Conservation (phyloP, 2,329 filamentous ascomycete species). For the Rugonectria rugulosa region DNA sequence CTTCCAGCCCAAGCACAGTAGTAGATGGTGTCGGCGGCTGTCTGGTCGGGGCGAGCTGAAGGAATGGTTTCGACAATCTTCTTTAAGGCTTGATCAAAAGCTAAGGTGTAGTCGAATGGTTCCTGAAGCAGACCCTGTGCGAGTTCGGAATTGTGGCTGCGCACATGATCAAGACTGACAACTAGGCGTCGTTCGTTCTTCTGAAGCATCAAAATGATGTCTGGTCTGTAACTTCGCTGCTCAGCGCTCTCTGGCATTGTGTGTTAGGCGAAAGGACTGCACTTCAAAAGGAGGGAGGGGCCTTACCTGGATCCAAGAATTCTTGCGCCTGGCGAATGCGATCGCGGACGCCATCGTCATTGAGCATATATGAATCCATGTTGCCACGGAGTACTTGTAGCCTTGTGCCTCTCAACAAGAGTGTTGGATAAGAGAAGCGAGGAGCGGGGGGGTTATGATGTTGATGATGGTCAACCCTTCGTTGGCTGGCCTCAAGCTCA, state of each 20-base stretch:
- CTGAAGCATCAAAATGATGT: slow-evolving; percentile 81
- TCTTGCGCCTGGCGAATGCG: slow-evolving; percentile 88
- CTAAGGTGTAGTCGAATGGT: slow-evolving; percentile 87
- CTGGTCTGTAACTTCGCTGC: slow-evolving; percentile 81
- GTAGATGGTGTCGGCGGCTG: slow-evolving; percentile 81
- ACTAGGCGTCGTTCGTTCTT: slow-evolving; percentile 70
- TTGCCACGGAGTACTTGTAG: slow-evolving; percentile 33
- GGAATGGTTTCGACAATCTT: slow-evolving; percentile 84
- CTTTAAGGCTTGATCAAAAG: slow-evolving; percentile 91
- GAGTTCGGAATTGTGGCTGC: slow-evolving; percentile 84
- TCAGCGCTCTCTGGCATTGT: slow-evolving; percentile 54
- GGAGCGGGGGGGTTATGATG: slow-evolving; percentile 29
- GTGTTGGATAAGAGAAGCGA: slow-evolving; percentile 13
- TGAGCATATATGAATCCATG: slow-evolving; percentile 79
- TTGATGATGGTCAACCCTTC: slow-evolving; percentile 30
- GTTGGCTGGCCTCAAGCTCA: slow-evolving; percentile 8
- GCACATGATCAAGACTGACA: slow-evolving; percentile 89
- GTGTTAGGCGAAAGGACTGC: slow-evolving; percentile 18
- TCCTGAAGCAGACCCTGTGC: slow-evolving; percentile 79
- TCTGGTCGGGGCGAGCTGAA: slow-evolving; percentile 77
- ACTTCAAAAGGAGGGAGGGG: background rate
- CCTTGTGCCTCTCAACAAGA: slow-evolving; percentile 13
- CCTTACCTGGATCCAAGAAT: slow-evolving; percentile 90
- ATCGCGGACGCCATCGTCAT: slow-evolving; percentile 84
- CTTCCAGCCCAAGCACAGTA: slow-evolving; percentile 98